Evolutionary conservation across 2,329 filamentous ascomycete genomes (phyloP).

Genomic region (Harringtonia lauricola): DNA sequence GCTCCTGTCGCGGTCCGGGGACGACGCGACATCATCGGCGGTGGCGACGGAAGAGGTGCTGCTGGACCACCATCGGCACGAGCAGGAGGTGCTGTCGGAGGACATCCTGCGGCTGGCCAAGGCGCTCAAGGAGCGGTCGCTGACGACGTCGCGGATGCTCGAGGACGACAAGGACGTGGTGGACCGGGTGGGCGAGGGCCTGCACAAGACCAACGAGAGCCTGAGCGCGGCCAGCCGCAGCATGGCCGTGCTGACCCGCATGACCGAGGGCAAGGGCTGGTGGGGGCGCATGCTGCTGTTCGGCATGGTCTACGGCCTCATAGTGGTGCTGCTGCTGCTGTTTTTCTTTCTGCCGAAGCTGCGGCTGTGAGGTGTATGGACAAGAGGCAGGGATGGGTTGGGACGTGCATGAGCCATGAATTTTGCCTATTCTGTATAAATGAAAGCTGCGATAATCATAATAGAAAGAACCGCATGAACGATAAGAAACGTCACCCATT

Average conservation of each 20-base stretch:
- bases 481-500: too few species aligned
- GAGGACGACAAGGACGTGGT: conserved; percentile 64
- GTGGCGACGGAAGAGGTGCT: conserved; percentile 54
- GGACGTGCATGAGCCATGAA: neutral
- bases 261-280: conserved; percentile 85
- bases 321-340: conserved; percentile 65
- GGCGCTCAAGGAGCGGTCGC: conserved; percentile 64
- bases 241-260: conserved; percentile 66
- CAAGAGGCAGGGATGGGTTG: too few species aligned
- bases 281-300: conserved; percentile 77
- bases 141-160: conserved; percentile 59
- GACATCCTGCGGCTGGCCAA: conserved; percentile 74
- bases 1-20: conserved; percentile 1
- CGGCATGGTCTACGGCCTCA: conserved; percentile 70
- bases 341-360: conserved; percentile 85
- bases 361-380: conserved; percentile 64
- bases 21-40: conserved; percentile 18
- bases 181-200: conserved; percentile 56
- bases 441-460: too few species aligned
- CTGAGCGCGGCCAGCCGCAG: conserved; percentile 66
- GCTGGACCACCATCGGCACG: conserved; percentile 63
- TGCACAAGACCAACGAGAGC: conserved; percentile 64
- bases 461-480: neutral
- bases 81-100: conserved; percentile 73
- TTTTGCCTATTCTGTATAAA: too few species aligned